Conservation (phyloP, 164 flowering plant species). For the Saururus chinensis region DNA sequence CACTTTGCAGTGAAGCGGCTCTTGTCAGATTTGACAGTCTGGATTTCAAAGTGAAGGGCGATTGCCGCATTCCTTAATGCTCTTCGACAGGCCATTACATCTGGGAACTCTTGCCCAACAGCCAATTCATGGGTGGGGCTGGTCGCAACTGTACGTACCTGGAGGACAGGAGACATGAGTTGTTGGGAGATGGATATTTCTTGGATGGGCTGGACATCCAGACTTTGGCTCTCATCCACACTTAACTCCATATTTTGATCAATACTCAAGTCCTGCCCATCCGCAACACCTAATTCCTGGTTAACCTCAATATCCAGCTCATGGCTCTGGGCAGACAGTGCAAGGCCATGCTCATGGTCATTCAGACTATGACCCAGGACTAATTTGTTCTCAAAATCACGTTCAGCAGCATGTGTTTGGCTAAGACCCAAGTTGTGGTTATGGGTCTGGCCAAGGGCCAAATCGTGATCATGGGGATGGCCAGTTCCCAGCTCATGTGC, state of each 20-base stretch:
- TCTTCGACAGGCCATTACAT: conserved; percentile 81
- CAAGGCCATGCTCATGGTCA: conserved; percentile 11
- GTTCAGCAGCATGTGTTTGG: conserved; percentile 16
- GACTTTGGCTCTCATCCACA: conserved; percentile 36
- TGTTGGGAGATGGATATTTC: conserved; percentile 29
- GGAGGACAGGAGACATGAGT: conserved; percentile 30
- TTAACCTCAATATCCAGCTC: conserved; percentile 20
- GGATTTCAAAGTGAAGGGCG: conserved; percentile 88
- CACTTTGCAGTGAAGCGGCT: conserved; percentile 57
- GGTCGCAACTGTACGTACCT: conserved; percentile 31
- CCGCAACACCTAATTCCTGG: conserved; percentile 39
- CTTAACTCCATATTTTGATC: conserved; percentile 50
- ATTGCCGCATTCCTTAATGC: conserved; percentile 87
- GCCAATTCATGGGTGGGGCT: conserved; percentile 40
- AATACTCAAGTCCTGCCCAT: conserved; percentile 35
- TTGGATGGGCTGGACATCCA: conserved; percentile 27
- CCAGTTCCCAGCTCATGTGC: conserved; percentile 34
- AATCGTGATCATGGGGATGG: conserved; percentile 27
- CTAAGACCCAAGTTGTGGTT: conserved; percentile 14
- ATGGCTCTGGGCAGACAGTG: conserved; percentile 17
- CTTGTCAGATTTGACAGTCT: conserved; percentile 89
- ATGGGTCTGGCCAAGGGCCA: neutral
- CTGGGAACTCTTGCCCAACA: conserved; percentile 88
- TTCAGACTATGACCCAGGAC: conserved; percentile 12
- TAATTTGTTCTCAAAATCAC: conserved; percentile 10